Percentiles rank a stretch among this genome's conserved stretches.
These are phyloP conservation scores for Rhizopogon vinicolor DNA, from an alignment of 768 basidiomycete genomes.

Conservation along the genomic window DNA sequence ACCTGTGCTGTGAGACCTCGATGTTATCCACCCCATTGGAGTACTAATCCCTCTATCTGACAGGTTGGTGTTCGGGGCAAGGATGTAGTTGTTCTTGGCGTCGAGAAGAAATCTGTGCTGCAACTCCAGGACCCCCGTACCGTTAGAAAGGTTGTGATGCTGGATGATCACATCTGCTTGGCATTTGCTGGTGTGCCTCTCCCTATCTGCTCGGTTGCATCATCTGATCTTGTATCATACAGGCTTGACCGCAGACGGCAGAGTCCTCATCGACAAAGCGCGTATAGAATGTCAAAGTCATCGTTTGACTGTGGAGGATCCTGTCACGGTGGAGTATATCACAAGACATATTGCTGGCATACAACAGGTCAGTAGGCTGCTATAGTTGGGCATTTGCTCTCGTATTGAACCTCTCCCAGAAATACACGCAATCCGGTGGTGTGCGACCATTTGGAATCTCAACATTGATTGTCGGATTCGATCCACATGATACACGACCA, in stretches of 20 bases:
- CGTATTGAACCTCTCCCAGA: constrained; percentile 37
- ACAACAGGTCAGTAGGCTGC: constrained; percentile 68
- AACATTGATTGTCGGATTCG: constrained; percentile 94
- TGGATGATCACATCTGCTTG: constrained; percentile 96
- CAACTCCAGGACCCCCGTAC: constrained; percentile 98
- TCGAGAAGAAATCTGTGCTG: constrained; percentile 97
- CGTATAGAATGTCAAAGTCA: constrained; percentile 97
- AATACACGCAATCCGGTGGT: constrained; percentile 98
- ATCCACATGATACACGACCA: constrained; percentile 85
- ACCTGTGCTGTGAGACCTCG: constrained; percentile 80
- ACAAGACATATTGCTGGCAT: constrained; percentile 98
- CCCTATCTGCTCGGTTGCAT: not conserved
- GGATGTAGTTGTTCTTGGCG: constrained; percentile 92
- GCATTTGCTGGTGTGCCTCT: constrained; percentile 87
- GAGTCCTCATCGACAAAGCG: constrained; percentile 97
- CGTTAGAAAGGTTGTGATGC: constrained; percentile 95
- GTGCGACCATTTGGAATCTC: constrained; percentile 98
- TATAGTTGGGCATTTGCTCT: not conserved
- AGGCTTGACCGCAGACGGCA: constrained; percentile 97
- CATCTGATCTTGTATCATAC: constrained; percentile 8
- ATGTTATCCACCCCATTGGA: not conserved
- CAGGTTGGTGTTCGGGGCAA: constrained; percentile 96
- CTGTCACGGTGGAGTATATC: constrained; percentile 97
- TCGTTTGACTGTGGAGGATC: constrained; percentile 95
- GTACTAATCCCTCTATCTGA: constrained; percentile 5